Evolutionary conservation across 306 rosid genomes (phyloP), one percentile per base, ranked within the genome.

Genomic region (Acacia confusa): DNA sequence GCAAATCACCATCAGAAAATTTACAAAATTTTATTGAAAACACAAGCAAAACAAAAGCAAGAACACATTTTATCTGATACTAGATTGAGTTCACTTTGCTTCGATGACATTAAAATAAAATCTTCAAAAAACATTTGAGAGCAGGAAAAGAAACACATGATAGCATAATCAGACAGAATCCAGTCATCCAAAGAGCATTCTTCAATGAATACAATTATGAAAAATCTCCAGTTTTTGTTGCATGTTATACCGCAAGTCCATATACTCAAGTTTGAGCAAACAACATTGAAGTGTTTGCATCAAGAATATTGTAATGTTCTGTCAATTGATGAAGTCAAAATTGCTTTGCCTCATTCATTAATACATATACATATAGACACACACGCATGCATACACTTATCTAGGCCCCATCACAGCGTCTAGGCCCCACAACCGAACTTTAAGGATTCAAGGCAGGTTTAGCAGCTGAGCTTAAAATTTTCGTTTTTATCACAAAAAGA

Each of bases 1-100:
- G 60, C 45, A 78, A 83, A 83, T 69, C 66, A 64, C 86, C 84
- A 86, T 78, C 76, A 82, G 61, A 77, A 57, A 78, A 65, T 15
- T 19, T 69, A 10, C 11, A 13, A 72, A 9, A 66, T 24, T 69
- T 47, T 43, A 36, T 58, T 61, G 36, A 32, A 81, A 80, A 78
- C 43, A 70, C 16, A 28, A 83, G 36, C 52, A 36, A 25, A 15
- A 63, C 20, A 19, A 30, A 81, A 34, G 36, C 43, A 79, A 63
- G 9, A 69, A 43, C 4, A 24, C 25, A 34, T 43, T 13, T 4
- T 19, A 60, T 60, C 34, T 3, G 65, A 40, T 22, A 43, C 25
- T 53, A 40, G 24, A 36, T 34, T 41, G 69, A 8, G 32, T 50
- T 17, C 30, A 12, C 40, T 64, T 20, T 9, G 55, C 70, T 58